Evolutionary conservation across 352 stramenopile genomes (phyloP), one percentile per base, ranked within the genome.

Genomic region (Pythium sukuiense): DNA sequence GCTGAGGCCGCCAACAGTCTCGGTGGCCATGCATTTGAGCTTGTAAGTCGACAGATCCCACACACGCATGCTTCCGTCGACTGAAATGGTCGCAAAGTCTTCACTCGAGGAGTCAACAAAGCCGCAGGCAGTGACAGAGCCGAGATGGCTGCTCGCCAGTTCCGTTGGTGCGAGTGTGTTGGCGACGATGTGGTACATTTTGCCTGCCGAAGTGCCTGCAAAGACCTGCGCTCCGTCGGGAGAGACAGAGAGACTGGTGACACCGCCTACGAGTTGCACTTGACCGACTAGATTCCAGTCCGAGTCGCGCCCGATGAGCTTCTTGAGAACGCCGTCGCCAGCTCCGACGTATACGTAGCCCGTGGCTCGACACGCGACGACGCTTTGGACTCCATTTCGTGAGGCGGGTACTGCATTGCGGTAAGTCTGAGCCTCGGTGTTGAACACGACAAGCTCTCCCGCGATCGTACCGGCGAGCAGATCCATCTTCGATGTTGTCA

Each of bases 381-480:
- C 66, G 39, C 84, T 91, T 62, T 95, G 94, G 16, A 96, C 84
- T 29, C 81, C 83, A 61, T 88, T 90, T 55, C 73, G 73, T 4
- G 79, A 87, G 12, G 92, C 73, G 3, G 82, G 76, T 16, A 91
- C 72, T 1, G 81, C 72, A 55, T 84, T 86, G 32, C 83, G 81
- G 58, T 90, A 93, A 4, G 84, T 80, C 33, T 85, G 67, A 1
- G 76, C 70, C 12, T 88, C 85, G 8, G 83, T 76, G 57, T 87
- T 92, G 63, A 96, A 97, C 7, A 97, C 85, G 0, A 96, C 85
- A 33, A 98, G 74, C 58, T 98, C 89, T 27, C 90, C 81, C 0
- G 83, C 83, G 32, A 79, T 76, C 6, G 85, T 91, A 6, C 81
- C 85, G 3, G 80, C 80, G 2, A 93, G 72, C 13, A 93, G 50